Percentiles rank a stretch among this genome's conserved stretches.
Evolutionary conservation across 2,329 filamentous ascomycete species (phyloP).

Genomic region (Botrytis cinerea): DNA sequence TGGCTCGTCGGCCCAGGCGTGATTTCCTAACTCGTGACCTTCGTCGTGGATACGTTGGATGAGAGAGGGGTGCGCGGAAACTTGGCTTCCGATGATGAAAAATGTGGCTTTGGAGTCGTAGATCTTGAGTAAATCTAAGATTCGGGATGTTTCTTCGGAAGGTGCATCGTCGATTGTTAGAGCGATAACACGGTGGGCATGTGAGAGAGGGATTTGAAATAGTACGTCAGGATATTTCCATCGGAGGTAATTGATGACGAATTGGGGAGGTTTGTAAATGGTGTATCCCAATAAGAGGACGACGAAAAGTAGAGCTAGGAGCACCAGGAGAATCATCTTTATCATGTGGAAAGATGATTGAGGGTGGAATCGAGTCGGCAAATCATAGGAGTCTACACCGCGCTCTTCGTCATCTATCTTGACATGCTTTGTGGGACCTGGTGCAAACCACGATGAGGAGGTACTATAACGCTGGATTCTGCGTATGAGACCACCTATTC

Average conservation of each 20-base stretch:
- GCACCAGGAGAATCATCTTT: conserved; percentile 32
- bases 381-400: background rate
- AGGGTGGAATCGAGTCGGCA: background rate
- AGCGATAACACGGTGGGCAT: conserved; percentile 66
- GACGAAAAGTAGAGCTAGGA: conserved; percentile 31
- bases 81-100: conserved; percentile 83
- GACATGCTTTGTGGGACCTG: conserved; percentile 33
- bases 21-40: conserved; percentile 78
- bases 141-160: conserved; percentile 68
- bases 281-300: conserved; percentile 57
- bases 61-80: conserved; percentile 55
- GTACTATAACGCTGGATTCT: conserved; percentile 16
- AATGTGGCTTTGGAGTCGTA: conserved; percentile 77
- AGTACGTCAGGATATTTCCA: conserved; percentile 75
- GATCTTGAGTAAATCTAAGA: conserved; percentile 65
- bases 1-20: conserved; percentile 86
- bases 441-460: background rate
- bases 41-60: conserved; percentile 59
- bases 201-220: conserved; percentile 64
- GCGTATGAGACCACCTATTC: conserved; percentile 15
- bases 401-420: conserved; percentile 42
- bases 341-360: background rate
- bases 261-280: conserved; percentile 78
- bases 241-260: conserved; percentile 70
- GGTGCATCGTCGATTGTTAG: conserved; percentile 88